Evolutionary conservation across 2,329 filamentous ascomycete genomes (phyloP).

Genomic region (Cladosporium sp.): DNA sequence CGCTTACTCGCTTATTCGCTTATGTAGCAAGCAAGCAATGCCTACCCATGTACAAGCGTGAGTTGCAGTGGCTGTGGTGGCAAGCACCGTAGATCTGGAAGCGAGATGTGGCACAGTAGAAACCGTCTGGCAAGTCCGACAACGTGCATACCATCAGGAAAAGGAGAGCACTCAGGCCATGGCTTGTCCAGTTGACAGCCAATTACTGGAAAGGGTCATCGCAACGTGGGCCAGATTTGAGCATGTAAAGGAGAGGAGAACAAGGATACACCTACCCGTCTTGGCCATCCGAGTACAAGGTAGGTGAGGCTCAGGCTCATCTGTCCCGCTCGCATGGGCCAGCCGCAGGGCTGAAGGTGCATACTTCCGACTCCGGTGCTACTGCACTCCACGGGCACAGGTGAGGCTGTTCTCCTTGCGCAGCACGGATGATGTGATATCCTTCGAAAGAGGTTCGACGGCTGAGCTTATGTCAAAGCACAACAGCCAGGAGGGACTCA

Average conservation of each 20-base stretch:
- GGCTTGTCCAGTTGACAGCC: background rate
- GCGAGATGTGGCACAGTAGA: background rate
- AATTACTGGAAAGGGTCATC: background rate
- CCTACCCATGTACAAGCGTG: background rate
- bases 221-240: background rate
- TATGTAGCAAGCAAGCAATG: background rate
- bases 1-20: background rate
- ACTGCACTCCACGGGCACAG: background rate
- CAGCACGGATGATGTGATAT: background rate
- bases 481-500: too few species aligned
- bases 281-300: background rate
- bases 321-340: background rate
- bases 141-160: background rate
- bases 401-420: background rate
- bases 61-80: background rate
- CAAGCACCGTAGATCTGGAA: background rate
- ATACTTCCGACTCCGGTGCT: too few species aligned
- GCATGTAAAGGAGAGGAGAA: background rate
- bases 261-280: background rate
- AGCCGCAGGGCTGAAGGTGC: background rate
- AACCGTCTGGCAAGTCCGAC: background rate
- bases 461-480: background rate
- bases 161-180: background rate
- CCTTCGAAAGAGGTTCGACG: background rate
- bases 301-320: background rate